phyloP scores from a whole-genome alignment of 202 grass and related monocot genomes.

The Schoenoplectus triqueter region DNA sequence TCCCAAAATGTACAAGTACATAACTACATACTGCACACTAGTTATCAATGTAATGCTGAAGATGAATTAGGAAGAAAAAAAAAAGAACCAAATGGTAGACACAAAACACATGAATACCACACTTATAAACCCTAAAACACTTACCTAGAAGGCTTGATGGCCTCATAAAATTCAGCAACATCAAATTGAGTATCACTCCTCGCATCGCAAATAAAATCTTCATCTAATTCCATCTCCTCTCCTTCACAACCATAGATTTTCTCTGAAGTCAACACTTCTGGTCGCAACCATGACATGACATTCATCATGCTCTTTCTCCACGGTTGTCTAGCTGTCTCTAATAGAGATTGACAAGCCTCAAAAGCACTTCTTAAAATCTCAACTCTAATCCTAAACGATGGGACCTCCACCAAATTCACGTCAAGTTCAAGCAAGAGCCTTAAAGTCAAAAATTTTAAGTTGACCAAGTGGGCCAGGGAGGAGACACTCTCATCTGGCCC shows the following conservation, averaged over 20 bases:
- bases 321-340: slow-evolving; percentile 78
- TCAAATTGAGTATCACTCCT: slow-evolving; percentile 72
- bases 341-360: slow-evolving; percentile 56
- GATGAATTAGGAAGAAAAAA: slow-evolving; percentile 12
- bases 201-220: slow-evolving; percentile 25
- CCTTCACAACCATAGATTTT: slow-evolving; percentile 56
- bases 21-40: not conserved
- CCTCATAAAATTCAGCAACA: slow-evolving; percentile 80
- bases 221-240: slow-evolving; percentile 36
- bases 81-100: not conserved
- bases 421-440: slow-evolving; percentile 42
- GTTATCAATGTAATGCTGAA: not conserved
- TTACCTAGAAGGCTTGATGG: slow-evolving; percentile 69
- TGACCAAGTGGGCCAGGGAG: slow-evolving; percentile 68
- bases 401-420: slow-evolving; percentile 28
- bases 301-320: slow-evolving; percentile 96
- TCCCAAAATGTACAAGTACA: not conserved
- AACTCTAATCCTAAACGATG: slow-evolving; percentile 60
- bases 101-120: not conserved
- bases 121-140: slow-evolving; percentile 31
- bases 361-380: slow-evolving; percentile 71
- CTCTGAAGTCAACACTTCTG: slow-evolving; percentile 67
- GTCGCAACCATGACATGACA: slow-evolving; percentile 78
- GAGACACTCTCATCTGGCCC: slow-evolving; percentile 72
- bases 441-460: slow-evolving; percentile 59